Evolutionary conservation across 768 basidiomycete genomes (phyloP).

Genomic region (Aureoboletus auriporus): DNA sequence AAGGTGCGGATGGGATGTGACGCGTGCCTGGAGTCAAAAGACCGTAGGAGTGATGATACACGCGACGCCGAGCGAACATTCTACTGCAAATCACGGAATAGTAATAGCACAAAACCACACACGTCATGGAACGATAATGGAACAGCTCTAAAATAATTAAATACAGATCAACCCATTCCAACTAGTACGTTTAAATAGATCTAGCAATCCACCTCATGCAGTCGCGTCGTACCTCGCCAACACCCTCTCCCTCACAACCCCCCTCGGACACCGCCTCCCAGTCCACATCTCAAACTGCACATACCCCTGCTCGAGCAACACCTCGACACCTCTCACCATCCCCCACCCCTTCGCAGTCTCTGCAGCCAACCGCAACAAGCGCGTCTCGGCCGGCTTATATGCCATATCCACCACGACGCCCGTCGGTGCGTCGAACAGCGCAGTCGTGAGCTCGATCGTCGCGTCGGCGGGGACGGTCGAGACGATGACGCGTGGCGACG

Average conservation of each 20-base stretch:
- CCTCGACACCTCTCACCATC: constrained; percentile 74
- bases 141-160: too few relatives aligned
- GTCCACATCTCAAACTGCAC: constrained; percentile 85
- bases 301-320: constrained; percentile 86
- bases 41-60: too few relatives aligned
- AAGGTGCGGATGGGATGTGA: too few relatives aligned
- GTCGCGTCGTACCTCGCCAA: constrained; percentile 39
- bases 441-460: constrained; percentile 54
- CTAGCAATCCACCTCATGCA: neutral
- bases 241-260: constrained; percentile 44
- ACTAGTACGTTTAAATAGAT: neutral
- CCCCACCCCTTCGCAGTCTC: constrained; percentile 52
- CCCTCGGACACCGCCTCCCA: constrained; percentile 54
- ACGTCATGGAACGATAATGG: too few relatives aligned
- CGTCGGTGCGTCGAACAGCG: constrained; percentile 58
- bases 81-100: too few relatives aligned
- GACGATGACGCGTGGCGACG: constrained; percentile 70
- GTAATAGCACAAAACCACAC: too few relatives aligned
- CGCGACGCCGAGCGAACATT: too few relatives aligned
- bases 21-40: too few relatives aligned
- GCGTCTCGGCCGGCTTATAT: constrained; percentile 84
- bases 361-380: constrained; percentile 68
- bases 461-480: constrained; percentile 81
- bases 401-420: constrained; percentile 91
- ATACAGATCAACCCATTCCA: too few relatives aligned